Percentiles rank a stretch among this genome's conserved stretches.
Evolutionary conservation across 306 rosid species (phyloP).

Genomic region (Coriaria nepalensis): DNA sequence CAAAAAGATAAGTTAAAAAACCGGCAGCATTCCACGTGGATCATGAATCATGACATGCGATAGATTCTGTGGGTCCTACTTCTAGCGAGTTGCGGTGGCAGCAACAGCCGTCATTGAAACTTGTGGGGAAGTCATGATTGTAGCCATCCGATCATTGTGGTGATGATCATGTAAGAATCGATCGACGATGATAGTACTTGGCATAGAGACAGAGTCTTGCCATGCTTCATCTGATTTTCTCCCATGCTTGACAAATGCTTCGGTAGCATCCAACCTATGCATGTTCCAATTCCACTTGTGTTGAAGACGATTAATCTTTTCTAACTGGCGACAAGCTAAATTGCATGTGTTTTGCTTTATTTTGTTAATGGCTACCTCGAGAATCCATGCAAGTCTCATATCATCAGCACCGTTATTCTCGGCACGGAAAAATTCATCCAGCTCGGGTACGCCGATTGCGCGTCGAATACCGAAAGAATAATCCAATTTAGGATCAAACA

Average conservation of each 20-base stretch:
- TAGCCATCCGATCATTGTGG: background rate
- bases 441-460: constrained; percentile 15
- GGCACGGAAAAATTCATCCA: constrained; percentile 7
- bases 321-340: constrained; percentile 5
- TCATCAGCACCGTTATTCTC: constrained; percentile 7
- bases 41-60: background rate
- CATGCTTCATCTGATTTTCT: background rate
- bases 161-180: background rate
- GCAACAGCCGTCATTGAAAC: constrained; percentile 4
- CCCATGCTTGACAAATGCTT: background rate
- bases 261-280: constrained; percentile 5
- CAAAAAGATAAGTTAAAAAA: constrained; percentile 4
- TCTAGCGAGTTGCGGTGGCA: constrained; percentile 1
- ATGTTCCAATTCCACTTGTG: constrained; percentile 7
- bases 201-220: background rate
- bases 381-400: background rate
- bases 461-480: constrained; percentile 11
- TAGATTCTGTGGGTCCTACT: constrained; percentile 11
- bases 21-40: background rate
- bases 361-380: constrained; percentile 3
- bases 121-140: background rate
- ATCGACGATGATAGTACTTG: constrained; percentile 7
- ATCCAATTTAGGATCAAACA: constrained; percentile 9
- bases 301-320: constrained; percentile 6
- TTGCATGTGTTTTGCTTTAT: constrained; percentile 11